A percentile compares a stretch with the other conserved stretches of the same genome.
These are phyloP conservation scores for Limonium bicolor DNA, from an alignment of 148 eudicot species.

Conservation along the genomic window DNA sequence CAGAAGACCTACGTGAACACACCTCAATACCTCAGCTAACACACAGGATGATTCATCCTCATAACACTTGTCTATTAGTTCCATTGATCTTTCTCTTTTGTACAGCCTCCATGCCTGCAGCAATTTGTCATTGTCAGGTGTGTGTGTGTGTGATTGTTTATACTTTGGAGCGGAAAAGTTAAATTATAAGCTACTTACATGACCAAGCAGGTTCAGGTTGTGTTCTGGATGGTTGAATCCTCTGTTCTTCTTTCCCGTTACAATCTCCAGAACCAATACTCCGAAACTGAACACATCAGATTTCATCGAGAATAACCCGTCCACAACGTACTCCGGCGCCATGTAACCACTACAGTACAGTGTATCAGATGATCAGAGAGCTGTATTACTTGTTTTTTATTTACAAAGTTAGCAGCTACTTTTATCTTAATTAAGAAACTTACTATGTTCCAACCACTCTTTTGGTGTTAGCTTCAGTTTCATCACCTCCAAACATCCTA, in stretches of 20 bases:
- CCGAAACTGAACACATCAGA: conserved; percentile 2
- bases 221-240: conserved; percentile 12
- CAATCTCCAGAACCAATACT: conserved; percentile 1
- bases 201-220: conserved; percentile 13
- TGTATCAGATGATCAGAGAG: not conserved
- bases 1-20: conserved; percentile 7
- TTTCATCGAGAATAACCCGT: not conserved
- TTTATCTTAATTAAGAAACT: conserved; percentile 7
- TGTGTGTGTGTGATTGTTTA: not conserved
- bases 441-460: conserved; percentile 52
- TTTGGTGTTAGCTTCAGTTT: conserved; percentile 29
- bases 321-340: conserved; percentile 1
- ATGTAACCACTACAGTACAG: conserved; percentile 7
- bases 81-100: conserved; percentile 3
- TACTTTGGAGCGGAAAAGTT: not conserved
- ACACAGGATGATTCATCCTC: not conserved
- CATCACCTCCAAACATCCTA: conserved; percentile 24
- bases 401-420: not conserved
- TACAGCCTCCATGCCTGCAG: conserved; percentile 10
- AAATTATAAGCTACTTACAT: not conserved
- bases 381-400: not conserved
- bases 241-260: conserved; percentile 10
- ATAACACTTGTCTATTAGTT: conserved; percentile 7
- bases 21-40: conserved; percentile 2
- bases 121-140: not conserved